Evolutionary conservation across 2,329 filamentous ascomycete species (phyloP), one percentile per base, ranked within the genome.

Genomic region (Penicillium sp.): DNA sequence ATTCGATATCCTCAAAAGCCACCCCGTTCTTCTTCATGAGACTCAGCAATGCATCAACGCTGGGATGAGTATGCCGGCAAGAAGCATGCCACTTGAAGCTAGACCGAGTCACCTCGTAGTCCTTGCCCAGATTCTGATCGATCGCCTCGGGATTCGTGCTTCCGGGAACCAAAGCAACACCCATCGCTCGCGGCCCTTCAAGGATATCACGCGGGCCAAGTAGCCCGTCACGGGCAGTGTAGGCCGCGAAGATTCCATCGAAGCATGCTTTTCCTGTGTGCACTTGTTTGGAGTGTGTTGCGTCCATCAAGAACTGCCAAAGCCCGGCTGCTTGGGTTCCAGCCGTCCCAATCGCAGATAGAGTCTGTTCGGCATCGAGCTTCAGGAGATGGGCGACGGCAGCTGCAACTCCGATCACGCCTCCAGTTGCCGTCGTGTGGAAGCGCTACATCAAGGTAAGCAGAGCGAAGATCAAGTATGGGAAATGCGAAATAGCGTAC

Each of bases 21-120:
- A 66, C 46, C 1, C 40, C 16, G 13, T 65, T 46, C 22, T 61
- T 60, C 6, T 50, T 20, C 60, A 66, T 62, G 8, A 66, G 39
- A 18, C 40, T 56, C 13, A 66, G 41, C 26, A 66, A 36, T 28
- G 62, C 61, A 39, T 65, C 63, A 2, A 62, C 62, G 34, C 58
- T 62, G 3, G 61, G 62, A 32, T 66, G 63, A 3, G 63, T 66
- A 44, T 66, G 62, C 18, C 63, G 53, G 45, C 63, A 66, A 1
- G 59, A 64, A 1, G 63, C 63, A 50, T 66, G 63, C 63, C 62
- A 66, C 39, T 66, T 66, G 40, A 66, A 65, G 40, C 63, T 66
- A 9, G 63, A 65, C 2, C 54, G 47, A 22, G 63, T 29, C 24
- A 66, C 44, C 1, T 61, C 53, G 40, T 51, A 66, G 1, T 63